Evolutionary conservation across 1,284 basidiomycete species (phyloP).

Genomic region (Mixia osmundae): DNA sequence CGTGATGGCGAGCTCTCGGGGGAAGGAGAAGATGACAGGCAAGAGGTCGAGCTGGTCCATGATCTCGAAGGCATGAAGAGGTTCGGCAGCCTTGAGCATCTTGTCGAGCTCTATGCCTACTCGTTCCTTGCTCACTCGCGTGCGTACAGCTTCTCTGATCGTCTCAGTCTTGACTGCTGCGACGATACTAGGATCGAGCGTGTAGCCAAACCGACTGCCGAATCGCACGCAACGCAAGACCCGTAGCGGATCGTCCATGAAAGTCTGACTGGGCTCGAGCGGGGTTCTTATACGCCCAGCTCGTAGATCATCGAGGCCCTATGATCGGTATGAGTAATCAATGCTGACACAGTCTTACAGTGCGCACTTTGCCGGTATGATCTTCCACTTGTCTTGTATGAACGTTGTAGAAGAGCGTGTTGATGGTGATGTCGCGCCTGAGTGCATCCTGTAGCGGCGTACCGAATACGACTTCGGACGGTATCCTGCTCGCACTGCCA

Average conservation of each 20-base stretch:
- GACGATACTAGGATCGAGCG: constrained; percentile 45
- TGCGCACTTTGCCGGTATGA: constrained; percentile 44
- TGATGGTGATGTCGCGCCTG: constrained; percentile 83
- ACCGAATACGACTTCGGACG: constrained; percentile 62
- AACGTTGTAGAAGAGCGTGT: constrained; percentile 88
- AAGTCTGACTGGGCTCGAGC: constrained; percentile 62
- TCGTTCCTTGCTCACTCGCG: constrained; percentile 70
- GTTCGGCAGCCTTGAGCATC: constrained; percentile 50
- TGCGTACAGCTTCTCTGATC: constrained; percentile 27
- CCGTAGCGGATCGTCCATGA: constrained; percentile 79
- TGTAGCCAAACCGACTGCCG: constrained; percentile 66
- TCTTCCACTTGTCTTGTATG: constrained; percentile 78
- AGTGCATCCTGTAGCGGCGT: constrained; percentile 80
- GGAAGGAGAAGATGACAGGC: constrained; percentile 33
- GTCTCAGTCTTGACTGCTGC: constrained; percentile 29
- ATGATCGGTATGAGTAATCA: constrained; percentile 1
- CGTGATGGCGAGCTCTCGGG: constrained; percentile 16
- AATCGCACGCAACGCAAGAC: constrained; percentile 79
- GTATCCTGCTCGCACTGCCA: constrained; percentile 64
- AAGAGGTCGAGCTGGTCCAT: constrained; percentile 48
- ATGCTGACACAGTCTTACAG: neutral
- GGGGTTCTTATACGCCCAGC: constrained; percentile 69
- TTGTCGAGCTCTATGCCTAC: constrained; percentile 72
- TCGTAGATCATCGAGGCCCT: constrained; percentile 60
- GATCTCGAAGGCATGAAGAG: constrained; percentile 44